Conservation (phyloP, 129 eudicot species). For the Logfia minima region DNA sequence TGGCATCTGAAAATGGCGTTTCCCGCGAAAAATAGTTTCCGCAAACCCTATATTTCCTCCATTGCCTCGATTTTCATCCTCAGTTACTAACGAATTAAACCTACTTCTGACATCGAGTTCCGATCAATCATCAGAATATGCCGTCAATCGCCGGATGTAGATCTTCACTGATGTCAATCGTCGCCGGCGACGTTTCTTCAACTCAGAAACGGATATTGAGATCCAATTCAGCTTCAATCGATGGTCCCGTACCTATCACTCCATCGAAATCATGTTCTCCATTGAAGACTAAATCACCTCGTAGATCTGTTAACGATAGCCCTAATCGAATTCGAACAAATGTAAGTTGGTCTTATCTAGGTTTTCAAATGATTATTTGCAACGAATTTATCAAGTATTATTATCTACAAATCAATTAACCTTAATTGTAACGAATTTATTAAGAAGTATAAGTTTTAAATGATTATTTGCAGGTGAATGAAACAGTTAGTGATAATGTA, state of each 20-base stretch:
- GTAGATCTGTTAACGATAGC: constrained; percentile 49
- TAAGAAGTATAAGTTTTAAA: neutral
- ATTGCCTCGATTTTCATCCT: constrained; percentile 19
- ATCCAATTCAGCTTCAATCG: constrained; percentile 47
- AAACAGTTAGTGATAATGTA: constrained; percentile 12
- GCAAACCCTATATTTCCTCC: constrained; percentile 30
- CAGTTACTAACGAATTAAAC: neutral
- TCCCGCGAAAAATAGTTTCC: constrained; percentile 17
- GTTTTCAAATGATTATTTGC: neutral
- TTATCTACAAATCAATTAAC: too few species aligned
- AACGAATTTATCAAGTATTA: too few species aligned
- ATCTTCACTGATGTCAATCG: constrained; percentile 31
- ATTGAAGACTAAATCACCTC: constrained; percentile 66
- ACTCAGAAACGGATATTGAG: constrained; percentile 65
- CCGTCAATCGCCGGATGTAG: constrained; percentile 53
- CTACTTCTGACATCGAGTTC: neutral
- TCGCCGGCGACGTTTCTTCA: constrained; percentile 32
- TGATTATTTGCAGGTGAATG: constrained; percentile 20
- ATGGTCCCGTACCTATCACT: constrained; percentile 21
- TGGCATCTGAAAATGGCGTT: neutral
- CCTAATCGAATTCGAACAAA: constrained; percentile 42
- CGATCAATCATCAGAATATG: constrained; percentile 35
- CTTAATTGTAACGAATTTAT: too few species aligned
- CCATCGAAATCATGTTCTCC: constrained; percentile 36
- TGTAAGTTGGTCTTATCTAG: constrained; percentile 20